A percentile compares a stretch with the other conserved stretches of the same genome.
Conservation (phyloP, 768 basidiomycete species). For the Boletus coccyginus region DNA sequence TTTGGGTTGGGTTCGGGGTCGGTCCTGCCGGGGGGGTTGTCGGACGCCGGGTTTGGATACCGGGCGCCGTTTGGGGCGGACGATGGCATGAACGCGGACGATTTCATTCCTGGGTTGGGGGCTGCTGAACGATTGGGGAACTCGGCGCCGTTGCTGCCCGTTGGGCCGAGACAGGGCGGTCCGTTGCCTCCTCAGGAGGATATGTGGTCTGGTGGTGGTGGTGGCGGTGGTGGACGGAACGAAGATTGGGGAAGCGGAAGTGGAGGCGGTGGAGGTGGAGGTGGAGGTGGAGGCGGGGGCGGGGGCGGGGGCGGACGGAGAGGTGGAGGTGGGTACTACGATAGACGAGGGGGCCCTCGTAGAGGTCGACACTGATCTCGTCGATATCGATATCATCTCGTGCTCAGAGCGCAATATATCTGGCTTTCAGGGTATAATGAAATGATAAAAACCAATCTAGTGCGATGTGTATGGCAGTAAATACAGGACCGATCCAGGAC, state of each 20-base stretch:
- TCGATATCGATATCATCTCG: background rate
- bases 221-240: constrained; percentile 22
- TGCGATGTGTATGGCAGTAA: constrained; percentile 3
- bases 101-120: constrained; percentile 66
- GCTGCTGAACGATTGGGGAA: constrained; percentile 30
- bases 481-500: constrained; percentile 5
- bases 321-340: constrained; percentile 33
- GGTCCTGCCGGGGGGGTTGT: constrained; percentile 17
- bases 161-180: constrained; percentile 33
- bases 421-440: background rate
- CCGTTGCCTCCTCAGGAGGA: constrained; percentile 53
- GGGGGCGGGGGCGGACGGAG: constrained; percentile 8
- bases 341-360: constrained; percentile 23
- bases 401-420: background rate
- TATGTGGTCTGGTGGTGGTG: constrained; percentile 37
- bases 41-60: constrained; percentile 20
- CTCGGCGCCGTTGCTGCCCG: constrained; percentile 12
- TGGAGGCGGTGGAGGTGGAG: constrained; percentile 34
- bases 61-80: constrained; percentile 25
- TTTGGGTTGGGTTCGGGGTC: background rate
- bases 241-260: constrained; percentile 40
- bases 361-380: constrained; percentile 25
- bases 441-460: constrained; percentile 10
- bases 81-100: constrained; percentile 42
- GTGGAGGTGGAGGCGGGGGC: background rate